phyloP scores from a whole-genome alignment of 148 eudicot genomes.

The Rhododendron henanense region DNA sequence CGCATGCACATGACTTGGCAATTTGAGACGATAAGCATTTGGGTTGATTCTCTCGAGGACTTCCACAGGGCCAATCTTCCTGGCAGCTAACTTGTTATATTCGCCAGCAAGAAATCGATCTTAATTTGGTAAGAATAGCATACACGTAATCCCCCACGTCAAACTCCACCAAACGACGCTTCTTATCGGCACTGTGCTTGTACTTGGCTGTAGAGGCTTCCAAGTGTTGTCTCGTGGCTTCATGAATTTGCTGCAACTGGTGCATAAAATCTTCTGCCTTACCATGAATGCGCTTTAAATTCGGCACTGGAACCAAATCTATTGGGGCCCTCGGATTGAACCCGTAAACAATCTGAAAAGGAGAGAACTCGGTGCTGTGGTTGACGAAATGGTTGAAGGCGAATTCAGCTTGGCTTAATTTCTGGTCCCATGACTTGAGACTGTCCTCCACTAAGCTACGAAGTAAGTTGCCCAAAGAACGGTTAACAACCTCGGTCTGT shows the following conservation, averaged over 20 bases:
- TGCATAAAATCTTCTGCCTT: background rate
- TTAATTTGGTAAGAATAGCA: background rate
- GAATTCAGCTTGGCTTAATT: no score
- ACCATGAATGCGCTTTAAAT: background rate
- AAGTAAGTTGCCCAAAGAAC: background rate
- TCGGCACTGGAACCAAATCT: background rate
- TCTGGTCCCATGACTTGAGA: no score
- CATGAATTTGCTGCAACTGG: background rate
- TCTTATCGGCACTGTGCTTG: background rate
- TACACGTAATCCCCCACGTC: background rate
- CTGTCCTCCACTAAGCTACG: background rate
- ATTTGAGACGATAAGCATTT: background rate
- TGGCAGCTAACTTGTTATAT: background rate
- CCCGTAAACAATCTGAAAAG: background rate
- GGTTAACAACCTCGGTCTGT: background rate
- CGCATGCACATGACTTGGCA: background rate
- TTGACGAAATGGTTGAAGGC: no score
- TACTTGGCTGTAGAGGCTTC: background rate
- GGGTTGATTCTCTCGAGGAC: background rate
- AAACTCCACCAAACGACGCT: background rate
- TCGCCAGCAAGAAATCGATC: background rate
- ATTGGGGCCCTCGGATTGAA: background rate
- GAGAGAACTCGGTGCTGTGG: no score
- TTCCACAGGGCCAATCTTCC: background rate
- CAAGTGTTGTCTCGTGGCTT: background rate